A percentile compares a stretch with the other conserved stretches of the same genome.
Conservation (phyloP, 2,329 filamentous ascomycete species). For the Aplosporella prunicola region DNA sequence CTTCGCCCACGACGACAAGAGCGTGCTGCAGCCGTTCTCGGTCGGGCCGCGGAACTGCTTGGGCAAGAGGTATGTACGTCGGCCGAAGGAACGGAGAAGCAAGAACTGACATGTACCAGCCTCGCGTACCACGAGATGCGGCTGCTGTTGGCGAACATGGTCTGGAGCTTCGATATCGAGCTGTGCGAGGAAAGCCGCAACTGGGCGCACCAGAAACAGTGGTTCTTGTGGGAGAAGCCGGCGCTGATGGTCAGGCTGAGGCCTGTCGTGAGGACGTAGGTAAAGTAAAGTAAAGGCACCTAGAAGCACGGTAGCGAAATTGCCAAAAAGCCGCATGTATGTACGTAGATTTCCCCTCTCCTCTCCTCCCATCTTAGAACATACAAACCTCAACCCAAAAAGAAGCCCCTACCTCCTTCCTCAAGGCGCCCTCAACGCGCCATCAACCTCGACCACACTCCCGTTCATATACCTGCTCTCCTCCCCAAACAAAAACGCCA, state of each 20-base stretch:
- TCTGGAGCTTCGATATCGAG: constrained; percentile 33
- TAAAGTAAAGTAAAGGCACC: no score
- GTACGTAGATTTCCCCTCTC: no score
- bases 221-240: constrained; percentile 26
- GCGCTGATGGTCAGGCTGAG: constrained; percentile 20
- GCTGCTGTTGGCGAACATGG: constrained; percentile 29
- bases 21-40: constrained; percentile 19
- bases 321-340: no score
- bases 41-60: constrained; percentile 22
- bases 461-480: constrained; percentile 40
- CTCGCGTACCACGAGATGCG: constrained; percentile 30
- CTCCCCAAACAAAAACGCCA: constrained; percentile 40
- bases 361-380: no score
- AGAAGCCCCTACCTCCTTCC: neutral
- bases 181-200: constrained; percentile 28
- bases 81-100: constrained; percentile 29
- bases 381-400: no score
- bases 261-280: constrained; percentile 8
- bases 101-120: constrained; percentile 21
- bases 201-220: constrained; percentile 24
- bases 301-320: no score
- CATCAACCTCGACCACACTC: constrained; percentile 40
- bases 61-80: constrained; percentile 25
- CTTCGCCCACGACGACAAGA: constrained; percentile 18
- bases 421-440: constrained; percentile 20